Conservation (phyloP, 805 yeast genomes). For the Yamadazyma laniorum region DNA sequence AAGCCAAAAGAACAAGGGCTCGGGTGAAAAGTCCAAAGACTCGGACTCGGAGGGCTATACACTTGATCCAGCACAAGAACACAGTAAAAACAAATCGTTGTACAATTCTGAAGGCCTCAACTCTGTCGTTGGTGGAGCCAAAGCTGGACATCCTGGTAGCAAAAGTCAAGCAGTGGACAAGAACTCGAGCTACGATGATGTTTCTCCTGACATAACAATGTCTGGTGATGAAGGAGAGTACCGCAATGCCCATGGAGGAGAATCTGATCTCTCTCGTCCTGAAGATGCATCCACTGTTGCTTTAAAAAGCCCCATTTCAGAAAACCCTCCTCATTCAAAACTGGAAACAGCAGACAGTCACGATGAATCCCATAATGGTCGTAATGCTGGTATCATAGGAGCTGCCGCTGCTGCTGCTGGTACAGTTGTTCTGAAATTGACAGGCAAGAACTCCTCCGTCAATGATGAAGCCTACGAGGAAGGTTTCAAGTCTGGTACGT, state of each 20-base stretch:
- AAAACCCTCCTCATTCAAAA: constrained; percentile 12
- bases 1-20: neutral
- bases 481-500: constrained; percentile 19
- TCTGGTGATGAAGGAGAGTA: neutral
- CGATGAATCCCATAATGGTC: constrained; percentile 1
- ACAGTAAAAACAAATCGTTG: constrained; percentile 31
- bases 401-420: constrained; percentile 14
- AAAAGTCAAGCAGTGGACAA: constrained; percentile 3
- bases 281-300: constrained; percentile 14
- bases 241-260: neutral
- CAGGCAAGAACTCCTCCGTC: neutral
- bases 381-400: constrained; percentile 13
- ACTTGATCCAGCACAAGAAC: constrained; percentile 24
- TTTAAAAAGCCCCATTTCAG: constrained; percentile 12
- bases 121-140: constrained; percentile 18
- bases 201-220: constrained; percentile 5
- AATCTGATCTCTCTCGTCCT: constrained; percentile 4
- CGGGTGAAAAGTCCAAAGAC: neutral
- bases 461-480: constrained; percentile 17
- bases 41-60: constrained; percentile 4
- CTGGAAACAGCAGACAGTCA: neutral
- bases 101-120: constrained; percentile 27
- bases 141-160: constrained; percentile 14
- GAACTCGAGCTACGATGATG: neutral
- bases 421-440: neutral